Evolutionary conservation across 352 stramenopile species (phyloP), one percentile per base, ranked within the genome.

Genomic region (Phytophthora tentaculata): DNA sequence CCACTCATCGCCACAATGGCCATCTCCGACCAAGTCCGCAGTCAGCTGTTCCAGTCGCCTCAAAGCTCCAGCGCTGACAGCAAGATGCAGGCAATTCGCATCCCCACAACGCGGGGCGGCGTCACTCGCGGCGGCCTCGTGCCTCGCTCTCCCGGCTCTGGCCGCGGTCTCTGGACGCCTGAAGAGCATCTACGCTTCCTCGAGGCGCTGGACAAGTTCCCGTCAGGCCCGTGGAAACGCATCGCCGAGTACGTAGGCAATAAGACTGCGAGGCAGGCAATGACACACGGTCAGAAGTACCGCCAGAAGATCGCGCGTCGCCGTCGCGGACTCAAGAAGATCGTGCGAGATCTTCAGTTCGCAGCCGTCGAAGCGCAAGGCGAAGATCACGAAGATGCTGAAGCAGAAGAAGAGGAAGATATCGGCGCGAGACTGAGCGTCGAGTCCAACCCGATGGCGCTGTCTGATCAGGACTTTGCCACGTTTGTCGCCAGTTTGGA

Each of bases 271-370:
- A 91, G 94, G 6, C 96, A 99, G 70, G 97, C 97, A 51, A 86
- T 86, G 78, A 94, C 81, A 4, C 94, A 98, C 67, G 95, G 94
- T 6, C 95, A 98, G 79, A 98, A 98, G 73, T 98, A 98, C 68
- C 79, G 80, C 24, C 81, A 91, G 74, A 91, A 91, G 70, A 81
- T 87, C 62, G 74, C 76, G 28, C 62, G 79, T 17, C 74, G 79
- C 16, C 77, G 79, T 50, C 71, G 71, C 41, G 71, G 71, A 1
- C 71, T 79, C 35, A 79, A 79, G 67, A 79, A 76, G 43, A 60
- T 76, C 45, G 69, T 79, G 50, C 43, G 68, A 13, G 69, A 79
- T 56, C 54, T 79, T 5, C 56, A 70, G 24, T 71, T 76, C 53
- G 66, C 61, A 16, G 61, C 58, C 1, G 32, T 39, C 10, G 53